Conservation (phyloP, 495 filamentous ascomycete genomes). For the Penicillium turbatum region DNA sequence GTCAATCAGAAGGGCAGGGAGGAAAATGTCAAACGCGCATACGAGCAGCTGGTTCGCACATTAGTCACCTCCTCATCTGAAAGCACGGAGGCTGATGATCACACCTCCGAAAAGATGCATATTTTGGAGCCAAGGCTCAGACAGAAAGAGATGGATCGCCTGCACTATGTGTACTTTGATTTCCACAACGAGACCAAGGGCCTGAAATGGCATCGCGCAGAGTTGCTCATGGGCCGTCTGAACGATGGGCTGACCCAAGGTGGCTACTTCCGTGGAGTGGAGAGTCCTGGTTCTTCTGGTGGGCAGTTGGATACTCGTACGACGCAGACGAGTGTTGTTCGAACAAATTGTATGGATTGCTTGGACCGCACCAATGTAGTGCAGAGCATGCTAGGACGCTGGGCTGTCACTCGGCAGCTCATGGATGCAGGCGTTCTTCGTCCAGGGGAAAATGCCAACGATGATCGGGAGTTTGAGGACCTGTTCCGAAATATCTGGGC, state of each 20-base stretch:
- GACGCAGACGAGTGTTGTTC: conserved; percentile 78
- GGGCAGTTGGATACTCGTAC: conserved; percentile 73
- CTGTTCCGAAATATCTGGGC: conserved; percentile 96
- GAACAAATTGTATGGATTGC: conserved; percentile 99
- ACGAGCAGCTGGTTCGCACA: conserved; percentile 77
- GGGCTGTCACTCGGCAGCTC: conserved; percentile 80
- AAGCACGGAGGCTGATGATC: conserved; percentile 49
- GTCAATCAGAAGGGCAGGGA: conserved; percentile 95
- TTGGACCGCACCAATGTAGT: conserved; percentile 97
- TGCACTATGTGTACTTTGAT: conserved; percentile 97
- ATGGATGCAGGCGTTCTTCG: conserved; percentile 72
- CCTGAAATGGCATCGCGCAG: conserved; percentile 85
- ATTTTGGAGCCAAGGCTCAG: conserved; percentile 60
- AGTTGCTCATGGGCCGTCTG: conserved; percentile 77
- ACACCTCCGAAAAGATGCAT: conserved; percentile 74
- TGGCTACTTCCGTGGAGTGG: conserved; percentile 88
- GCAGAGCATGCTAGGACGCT: conserved; percentile 89
- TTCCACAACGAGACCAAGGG: conserved; percentile 97
- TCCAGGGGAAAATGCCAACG: conserved; percentile 62
- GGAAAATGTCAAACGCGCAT: conserved; percentile 79
- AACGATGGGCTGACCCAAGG: conserved; percentile 65
- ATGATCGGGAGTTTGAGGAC: conserved; percentile 73
- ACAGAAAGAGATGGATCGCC: conserved; percentile 64
- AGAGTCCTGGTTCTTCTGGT: conserved; percentile 66
- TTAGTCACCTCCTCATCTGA: conserved; percentile 68